These are phyloP conservation scores for Fusarium humuli DNA, from an alignment of 2,329 filamentous ascomycete genomes.

Conservation along the genomic window DNA sequence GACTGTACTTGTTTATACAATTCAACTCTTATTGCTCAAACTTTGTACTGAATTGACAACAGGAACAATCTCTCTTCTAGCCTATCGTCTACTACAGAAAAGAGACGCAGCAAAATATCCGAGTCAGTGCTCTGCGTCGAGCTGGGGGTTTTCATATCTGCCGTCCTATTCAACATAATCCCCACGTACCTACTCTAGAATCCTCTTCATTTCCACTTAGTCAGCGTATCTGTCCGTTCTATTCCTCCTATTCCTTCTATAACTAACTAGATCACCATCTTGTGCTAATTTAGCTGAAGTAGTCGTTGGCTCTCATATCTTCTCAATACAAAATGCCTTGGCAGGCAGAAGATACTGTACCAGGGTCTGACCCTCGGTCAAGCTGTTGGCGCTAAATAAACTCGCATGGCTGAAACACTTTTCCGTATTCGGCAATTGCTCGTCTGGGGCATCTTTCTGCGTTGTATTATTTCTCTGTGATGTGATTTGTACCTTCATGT, in stretches of 20 bases:
- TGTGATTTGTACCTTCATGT: not conserved
- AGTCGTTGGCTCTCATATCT: not conserved
- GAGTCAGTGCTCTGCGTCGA: not conserved
- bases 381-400: conserved; percentile 22
- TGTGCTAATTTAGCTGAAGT: not conserved
- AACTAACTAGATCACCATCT: not conserved
- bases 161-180: not conserved
- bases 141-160: not conserved
- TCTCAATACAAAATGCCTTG: conserved; percentile 2
- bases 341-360: conserved; percentile 9
- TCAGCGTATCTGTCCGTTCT: not conserved
- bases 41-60: not conserved
- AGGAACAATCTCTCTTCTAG: not conserved
- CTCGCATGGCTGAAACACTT: conserved; percentile 22
- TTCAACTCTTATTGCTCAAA: not conserved
- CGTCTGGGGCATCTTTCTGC: conserved; percentile 26
- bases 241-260: not conserved
- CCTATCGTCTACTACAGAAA: not conserved
- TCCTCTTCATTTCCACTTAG: not conserved
- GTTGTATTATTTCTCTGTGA: conserved; percentile 9
- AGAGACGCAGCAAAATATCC: not conserved
- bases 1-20: not conserved
- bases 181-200: not conserved
- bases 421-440: conserved; percentile 39
- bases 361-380: conserved; percentile 10